Percentiles rank a stretch among this genome's conserved stretches.
phyloP scores from a whole-genome alignment of 495 filamentous ascomycete species.

The Penicillium flavigenum region DNA sequence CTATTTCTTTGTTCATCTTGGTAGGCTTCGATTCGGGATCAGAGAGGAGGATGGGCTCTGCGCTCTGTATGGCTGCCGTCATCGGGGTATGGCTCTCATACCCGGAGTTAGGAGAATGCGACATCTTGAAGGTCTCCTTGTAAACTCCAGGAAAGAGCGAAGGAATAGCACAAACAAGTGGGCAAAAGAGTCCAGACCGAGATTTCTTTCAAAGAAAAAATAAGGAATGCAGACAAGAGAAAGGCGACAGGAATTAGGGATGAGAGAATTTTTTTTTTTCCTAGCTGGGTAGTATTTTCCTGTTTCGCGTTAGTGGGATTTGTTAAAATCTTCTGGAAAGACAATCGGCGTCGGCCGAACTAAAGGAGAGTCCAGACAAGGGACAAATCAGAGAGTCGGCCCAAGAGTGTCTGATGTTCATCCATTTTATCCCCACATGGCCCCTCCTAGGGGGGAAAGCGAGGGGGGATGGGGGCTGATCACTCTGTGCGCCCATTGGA shows the following conservation, averaged over 20 bases:
- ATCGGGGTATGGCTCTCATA: conserved; percentile 16
- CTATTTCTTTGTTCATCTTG: conserved; percentile 16
- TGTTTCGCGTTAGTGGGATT: neutral
- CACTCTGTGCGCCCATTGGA: neutral
- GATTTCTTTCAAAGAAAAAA: neutral
- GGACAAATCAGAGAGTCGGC: neutral
- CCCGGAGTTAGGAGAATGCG: conserved; percentile 8
- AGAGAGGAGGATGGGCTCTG: conserved; percentile 10
- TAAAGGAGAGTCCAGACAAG: neutral
- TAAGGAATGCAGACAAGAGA: neutral
- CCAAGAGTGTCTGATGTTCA: neutral
- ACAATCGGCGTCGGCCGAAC: neutral
- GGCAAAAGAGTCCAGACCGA: neutral
- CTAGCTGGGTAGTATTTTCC: conserved; percentile 1
- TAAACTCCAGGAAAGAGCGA: neutral
- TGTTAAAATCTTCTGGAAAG: neutral
- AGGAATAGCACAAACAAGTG: neutral
- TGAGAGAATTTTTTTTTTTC: neutral
- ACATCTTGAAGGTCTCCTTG: conserved; percentile 12
- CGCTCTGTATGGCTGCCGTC: conserved; percentile 18
- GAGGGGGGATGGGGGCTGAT: neutral
- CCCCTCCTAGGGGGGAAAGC: neutral
- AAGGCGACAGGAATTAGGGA: neutral
- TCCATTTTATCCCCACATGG: conserved; percentile 4
- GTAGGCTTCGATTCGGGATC: conserved; percentile 16